These are phyloP conservation scores for Gossypium gossypioides DNA, from an alignment of 441 rosid genomes.

Conservation along the genomic window DNA sequence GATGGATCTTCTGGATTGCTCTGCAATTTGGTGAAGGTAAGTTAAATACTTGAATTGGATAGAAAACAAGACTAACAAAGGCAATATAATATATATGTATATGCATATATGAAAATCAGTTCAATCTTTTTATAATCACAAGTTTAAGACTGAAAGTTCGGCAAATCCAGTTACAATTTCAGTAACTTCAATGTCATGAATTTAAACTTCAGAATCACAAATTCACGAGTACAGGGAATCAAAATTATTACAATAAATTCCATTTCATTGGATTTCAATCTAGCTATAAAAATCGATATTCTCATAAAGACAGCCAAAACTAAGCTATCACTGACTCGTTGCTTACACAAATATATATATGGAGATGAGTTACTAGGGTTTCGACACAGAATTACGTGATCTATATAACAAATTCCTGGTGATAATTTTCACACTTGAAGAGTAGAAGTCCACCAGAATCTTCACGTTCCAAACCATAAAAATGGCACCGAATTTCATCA, in stretches of 20 bases:
- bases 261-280: not conserved
- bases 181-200: not conserved
- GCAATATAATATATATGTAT: not conserved
- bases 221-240: not conserved
- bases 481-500: not conserved
- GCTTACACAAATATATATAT: not conserved
- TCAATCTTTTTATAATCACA: not conserved
- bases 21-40: conserved; percentile 31
- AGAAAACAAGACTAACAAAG: not conserved
- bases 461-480: conserved; percentile 1
- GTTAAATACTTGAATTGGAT: conserved; percentile 14
- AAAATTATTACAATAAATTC: not conserved
- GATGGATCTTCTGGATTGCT: conserved; percentile 30
- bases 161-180: not conserved
- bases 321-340: conserved; percentile 1
- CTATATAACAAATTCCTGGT: not conserved
- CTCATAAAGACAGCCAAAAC: not conserved
- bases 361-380: not conserved
- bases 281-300: not conserved
- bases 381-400: not conserved
- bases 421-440: not conserved
- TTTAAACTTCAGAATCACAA: not conserved
- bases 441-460: not conserved
- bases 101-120: not conserved
- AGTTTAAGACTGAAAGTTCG: not conserved